These are phyloP conservation scores for Metschnikowia colocasiae DNA, from an alignment of 805 yeast genomes.

Conservation along the genomic window DNA sequence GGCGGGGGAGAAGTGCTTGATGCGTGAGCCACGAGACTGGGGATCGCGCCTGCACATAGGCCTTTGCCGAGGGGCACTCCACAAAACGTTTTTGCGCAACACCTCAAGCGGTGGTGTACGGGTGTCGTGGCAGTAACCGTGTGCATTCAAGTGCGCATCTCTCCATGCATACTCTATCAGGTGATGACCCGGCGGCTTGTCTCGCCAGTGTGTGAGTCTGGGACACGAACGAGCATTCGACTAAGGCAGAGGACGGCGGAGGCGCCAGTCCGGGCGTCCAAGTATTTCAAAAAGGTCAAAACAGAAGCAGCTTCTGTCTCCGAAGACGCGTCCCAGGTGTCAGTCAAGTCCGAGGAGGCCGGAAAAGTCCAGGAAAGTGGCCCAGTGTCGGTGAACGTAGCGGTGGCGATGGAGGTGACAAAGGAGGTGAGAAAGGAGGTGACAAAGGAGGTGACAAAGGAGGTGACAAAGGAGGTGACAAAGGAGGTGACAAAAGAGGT, in stretches of 20 bases:
- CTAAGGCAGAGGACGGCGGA: neutral
- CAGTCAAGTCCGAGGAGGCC: no score
- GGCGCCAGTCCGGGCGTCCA: neutral
- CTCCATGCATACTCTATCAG: neutral
- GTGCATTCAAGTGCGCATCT: neutral
- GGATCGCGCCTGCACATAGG: neutral
- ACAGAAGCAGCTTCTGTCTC: neutral
- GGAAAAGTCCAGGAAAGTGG: no score
- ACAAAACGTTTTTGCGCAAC: no score
- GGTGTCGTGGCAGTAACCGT: no score
- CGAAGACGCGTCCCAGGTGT: neutral
- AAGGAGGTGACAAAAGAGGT: no score
- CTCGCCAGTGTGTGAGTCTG: neutral
- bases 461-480: no score
- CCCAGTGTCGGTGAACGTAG: no score
- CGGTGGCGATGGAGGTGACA: no score
- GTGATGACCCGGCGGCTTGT: neutral
- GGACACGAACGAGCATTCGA: neutral
- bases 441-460: no score
- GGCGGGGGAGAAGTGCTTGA: neutral
- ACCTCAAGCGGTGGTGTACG: no score
- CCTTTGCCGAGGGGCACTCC: neutral
- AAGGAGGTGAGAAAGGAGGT: no score
- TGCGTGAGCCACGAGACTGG: conserved; percentile 1
- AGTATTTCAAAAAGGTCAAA: neutral